Base-by-base conservation (phyloP, 306 rosid species). In the Cercis canadensis region DNA sequence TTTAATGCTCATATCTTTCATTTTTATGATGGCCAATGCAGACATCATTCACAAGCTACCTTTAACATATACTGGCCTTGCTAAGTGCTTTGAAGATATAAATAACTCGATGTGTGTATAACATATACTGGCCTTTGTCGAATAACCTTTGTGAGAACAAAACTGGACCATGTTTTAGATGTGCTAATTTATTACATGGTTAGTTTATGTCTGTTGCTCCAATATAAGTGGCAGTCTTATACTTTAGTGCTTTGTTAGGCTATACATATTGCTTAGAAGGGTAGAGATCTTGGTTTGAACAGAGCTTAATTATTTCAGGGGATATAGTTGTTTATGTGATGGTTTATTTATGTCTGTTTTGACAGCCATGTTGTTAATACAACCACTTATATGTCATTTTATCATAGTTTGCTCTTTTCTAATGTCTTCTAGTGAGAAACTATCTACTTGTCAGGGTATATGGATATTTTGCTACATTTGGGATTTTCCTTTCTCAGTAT, bases 41-140 rank as follows among this genome's bases (percentile, higher is more conserved):
- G 86, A 94, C 98, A 47, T 95, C 97, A 36, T 94, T 94, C 87
- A 86, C 97, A 86, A 69, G 81, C 83, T 90, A 94, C 85, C 95
- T 94, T 74, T 92, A 90, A 71, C 96, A 89, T 0, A 94, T 94
- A 95, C 87, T 83, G 74, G 54, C 90, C 67, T 82, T 84, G 65
- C 97, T 94, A 83, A 80, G 92, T 72, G 33, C 17, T 67, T 19
- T 6, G 51, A 19, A 61, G 11, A 44, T 72, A 61, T 57, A 6
- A 67, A 11, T 72, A 7, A 49, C 37, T 50, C 29, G 34, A 33
- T 73, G 3, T 56, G 67, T 58, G 46, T n/a, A n/a, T n/a, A n/a
- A n/a, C n/a, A n/a, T n/a, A n/a, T n/a, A n/a, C n/a, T n/a, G n/a
- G n/a, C n/a, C n/a, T n/a, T n/a, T n/a, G n/a, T n/a, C n/a, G 18